These are phyloP conservation scores for Mrakia frigida DNA, from an alignment of 768 basidiomycete species.

Conservation along the genomic window DNA sequence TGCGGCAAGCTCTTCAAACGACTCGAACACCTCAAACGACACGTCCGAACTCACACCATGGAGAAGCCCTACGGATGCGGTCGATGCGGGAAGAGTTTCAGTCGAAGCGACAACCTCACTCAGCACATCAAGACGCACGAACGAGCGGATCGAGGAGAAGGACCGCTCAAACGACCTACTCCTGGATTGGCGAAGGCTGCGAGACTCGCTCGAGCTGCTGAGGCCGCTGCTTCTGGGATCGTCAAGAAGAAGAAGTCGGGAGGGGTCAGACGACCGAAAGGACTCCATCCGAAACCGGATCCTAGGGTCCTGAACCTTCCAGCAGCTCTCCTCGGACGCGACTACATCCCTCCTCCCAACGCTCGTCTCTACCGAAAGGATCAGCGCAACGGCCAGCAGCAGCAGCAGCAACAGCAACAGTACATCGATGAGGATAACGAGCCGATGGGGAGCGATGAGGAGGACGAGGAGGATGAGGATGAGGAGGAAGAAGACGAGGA, in stretches of 20 bases:
- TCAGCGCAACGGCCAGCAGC: neutral
- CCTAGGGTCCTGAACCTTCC: neutral
- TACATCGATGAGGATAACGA: neutral
- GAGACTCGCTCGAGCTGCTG: constrained; percentile 4
- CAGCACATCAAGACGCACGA: constrained; percentile 82
- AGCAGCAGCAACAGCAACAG: neutral
- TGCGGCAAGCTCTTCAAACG: constrained; percentile 85
- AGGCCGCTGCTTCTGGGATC: constrained; percentile 6
- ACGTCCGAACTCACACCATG: constrained; percentile 82
- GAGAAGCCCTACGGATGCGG: constrained; percentile 75
- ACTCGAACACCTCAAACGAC: constrained; percentile 83
- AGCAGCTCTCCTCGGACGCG: neutral
- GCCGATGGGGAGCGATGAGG: neutral
- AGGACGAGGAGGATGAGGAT: constrained; percentile 16
- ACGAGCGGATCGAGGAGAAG: constrained; percentile 40
- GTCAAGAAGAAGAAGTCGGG: constrained; percentile 12
- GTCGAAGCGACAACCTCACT: constrained; percentile 78
- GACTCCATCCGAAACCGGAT: neutral
- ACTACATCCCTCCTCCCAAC: neutral
- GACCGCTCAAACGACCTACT: constrained; percentile 1
- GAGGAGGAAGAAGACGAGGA: constrained; percentile 17
- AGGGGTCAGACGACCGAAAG: constrained; percentile 1
- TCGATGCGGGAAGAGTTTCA: constrained; percentile 73
- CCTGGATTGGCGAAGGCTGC: constrained; percentile 1
- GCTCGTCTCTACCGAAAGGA: neutral